Evolutionary conservation across 208 protist genomes (phyloP).

Genomic region (Acanthamoeba lenticulata): DNA sequence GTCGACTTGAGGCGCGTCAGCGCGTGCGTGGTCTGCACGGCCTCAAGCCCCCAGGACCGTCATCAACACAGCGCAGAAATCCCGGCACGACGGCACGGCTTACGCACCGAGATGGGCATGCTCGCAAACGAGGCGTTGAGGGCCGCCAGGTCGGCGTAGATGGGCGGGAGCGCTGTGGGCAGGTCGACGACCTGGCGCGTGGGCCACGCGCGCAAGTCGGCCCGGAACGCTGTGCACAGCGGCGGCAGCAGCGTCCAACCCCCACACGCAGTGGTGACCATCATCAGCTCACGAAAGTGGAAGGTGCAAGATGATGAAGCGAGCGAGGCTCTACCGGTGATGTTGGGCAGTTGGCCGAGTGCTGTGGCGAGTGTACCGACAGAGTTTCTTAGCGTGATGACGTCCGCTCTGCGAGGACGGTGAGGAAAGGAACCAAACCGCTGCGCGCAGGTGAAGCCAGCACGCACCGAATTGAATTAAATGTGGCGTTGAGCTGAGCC

Average conservation of each 20-base stretch:
- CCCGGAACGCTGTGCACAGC: neutral
- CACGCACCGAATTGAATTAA: neutral
- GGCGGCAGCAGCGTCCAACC: too few relatives aligned
- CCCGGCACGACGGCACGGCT: neutral
- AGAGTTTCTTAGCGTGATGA: too few relatives aligned
- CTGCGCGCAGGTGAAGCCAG: too few relatives aligned
- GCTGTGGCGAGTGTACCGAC: too few relatives aligned
- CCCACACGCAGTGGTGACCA: too few relatives aligned
- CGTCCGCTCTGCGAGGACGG: neutral
- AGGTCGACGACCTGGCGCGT: neutral
- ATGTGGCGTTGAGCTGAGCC: neutral
- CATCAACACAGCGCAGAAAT: neutral
- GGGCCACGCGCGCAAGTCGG: neutral
- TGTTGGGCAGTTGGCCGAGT: too few relatives aligned
- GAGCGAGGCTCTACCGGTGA: too few relatives aligned
- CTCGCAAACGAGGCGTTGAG: neutral
- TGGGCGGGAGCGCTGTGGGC: neutral
- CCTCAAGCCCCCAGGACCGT: neutral
- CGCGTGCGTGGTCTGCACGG: neutral
- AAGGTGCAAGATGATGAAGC: too few relatives aligned
- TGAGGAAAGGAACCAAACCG: neutral
- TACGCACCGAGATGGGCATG: neutral
- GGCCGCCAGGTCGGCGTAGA: neutral
- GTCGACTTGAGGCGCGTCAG: neutral
- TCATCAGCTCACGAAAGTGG: neutral